Evolutionary conservation across 1,284 basidiomycete genomes (phyloP).

Genomic region (Testicularia cyperi): DNA sequence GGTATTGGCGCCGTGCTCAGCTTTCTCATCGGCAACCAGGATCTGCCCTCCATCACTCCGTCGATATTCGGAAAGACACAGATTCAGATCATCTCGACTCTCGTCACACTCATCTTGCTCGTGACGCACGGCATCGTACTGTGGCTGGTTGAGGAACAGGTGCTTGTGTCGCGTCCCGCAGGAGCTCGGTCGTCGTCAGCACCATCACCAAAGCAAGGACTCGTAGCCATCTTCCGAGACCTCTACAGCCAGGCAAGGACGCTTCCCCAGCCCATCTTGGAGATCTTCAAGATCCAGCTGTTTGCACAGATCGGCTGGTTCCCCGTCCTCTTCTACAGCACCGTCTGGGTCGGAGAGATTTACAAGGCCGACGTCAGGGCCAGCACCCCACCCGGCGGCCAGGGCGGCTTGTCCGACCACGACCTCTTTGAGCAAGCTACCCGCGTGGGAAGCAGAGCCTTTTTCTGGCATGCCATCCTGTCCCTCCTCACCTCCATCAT

Average conservation of each 20-base stretch:
- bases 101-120: conserved; percentile 32
- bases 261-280: conserved; percentile 38
- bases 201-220: conserved; percentile 1
- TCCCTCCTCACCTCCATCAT: conserved; percentile 72
- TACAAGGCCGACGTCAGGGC: conserved; percentile 35
- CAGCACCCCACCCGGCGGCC: too few species aligned
- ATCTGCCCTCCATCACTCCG: conserved; percentile 34
- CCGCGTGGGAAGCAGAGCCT: conserved; percentile 77
- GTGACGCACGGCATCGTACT: conserved; percentile 40
- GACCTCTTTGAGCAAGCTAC: conserved; percentile 67
- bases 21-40: conserved; percentile 52
- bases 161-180: conserved; percentile 5
- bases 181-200: neutral
- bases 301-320: conserved; percentile 57
- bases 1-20: conserved; percentile 50
- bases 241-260: conserved; percentile 23
- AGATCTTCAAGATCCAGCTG: conserved; percentile 51
- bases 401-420: conserved; percentile 28
- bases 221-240: conserved; percentile 8
- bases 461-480: conserved; percentile 75
- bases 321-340: conserved; percentile 50
- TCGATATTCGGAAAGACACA: conserved; percentile 20
- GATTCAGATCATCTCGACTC: conserved; percentile 41
- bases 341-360: conserved; percentile 53
- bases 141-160: conserved; percentile 35